phyloP scores from a whole-genome alignment of 305 asterid genomes.

The Fraxinus floribunda region DNA sequence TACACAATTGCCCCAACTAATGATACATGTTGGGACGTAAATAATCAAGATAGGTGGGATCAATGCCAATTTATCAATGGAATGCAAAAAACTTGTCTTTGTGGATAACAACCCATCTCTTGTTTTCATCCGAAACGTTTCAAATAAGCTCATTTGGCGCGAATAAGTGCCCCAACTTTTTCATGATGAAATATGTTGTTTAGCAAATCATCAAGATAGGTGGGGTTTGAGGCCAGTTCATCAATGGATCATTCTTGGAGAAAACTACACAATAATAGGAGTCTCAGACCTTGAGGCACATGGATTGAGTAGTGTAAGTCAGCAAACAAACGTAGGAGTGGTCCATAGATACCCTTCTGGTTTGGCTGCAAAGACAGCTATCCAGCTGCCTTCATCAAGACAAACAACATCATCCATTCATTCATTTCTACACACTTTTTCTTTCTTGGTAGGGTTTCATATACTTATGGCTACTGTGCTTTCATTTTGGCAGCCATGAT shows the following conservation, averaged over 20 bases:
- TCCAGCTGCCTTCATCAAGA: constrained; percentile 51
- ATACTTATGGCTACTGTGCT: background rate
- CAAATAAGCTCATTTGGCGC: background rate
- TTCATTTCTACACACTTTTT: background rate
- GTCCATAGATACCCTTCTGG: constrained; percentile 42
- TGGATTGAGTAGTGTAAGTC: constrained; percentile 39
- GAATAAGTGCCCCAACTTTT: background rate
- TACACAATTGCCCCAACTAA: background rate
- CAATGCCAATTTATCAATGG: background rate
- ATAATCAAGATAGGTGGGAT: constrained; percentile 38
- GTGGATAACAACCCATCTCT: background rate
- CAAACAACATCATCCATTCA: constrained; percentile 12
- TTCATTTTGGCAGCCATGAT: background rate
- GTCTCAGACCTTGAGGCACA: constrained; percentile 32
- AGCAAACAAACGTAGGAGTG: constrained; percentile 38
- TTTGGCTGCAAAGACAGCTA: constrained; percentile 48
- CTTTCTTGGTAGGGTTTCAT: background rate
- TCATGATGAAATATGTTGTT: background rate
- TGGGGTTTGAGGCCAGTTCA: constrained; percentile 71
- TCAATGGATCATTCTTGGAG: constrained; percentile 24
- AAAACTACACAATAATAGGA: constrained; percentile 46
- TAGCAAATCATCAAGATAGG: constrained; percentile 7
- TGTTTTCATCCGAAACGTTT: background rate
- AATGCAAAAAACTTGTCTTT: background rate
- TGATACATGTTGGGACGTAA: background rate